Base-by-base conservation (phyloP, 225 moss, liverwort and hornwort genomes). In the Takakia lepidozioides region DNA sequence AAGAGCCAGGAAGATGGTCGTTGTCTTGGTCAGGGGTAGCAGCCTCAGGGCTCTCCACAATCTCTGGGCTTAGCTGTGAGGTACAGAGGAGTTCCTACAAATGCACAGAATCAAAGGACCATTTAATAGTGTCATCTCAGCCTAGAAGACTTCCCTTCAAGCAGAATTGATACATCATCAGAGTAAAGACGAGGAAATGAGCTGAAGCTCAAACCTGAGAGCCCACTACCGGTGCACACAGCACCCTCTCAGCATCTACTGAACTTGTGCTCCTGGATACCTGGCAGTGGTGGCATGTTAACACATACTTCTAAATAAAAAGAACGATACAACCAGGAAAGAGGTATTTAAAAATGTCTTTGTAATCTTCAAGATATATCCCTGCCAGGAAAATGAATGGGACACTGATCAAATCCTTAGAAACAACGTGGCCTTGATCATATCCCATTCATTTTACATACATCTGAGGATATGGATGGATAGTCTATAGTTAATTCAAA, bases 51-150 rank as follows among this genome's bases (percentile, higher is more conserved):
- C 60, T 61, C 43, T 59, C 69, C 45, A 70, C 57, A 46, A 52
- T 63, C 32, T 18, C 59, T 60, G 47, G 53, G 54, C 80, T 74
- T 28, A 67, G 60, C 55, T 74, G 70, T 48, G 80, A 80, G 43
- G 63, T 34, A 41, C 70, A 70, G 7, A 80, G 38, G 10, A 67
- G 74, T 29, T 74, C 74, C 80, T 74, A 53, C 28, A 25, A 60
- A 60, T 20, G 25, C 10, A 11, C 38, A 53, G 11, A 32, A 32
- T 6, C 32, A 32, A 7, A n/a, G n/a, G n/a, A n/a, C n/a, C n/a
- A n/a, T n/a, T n/a, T n/a, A n/a, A n/a, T n/a, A n/a, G n/a, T n/a
- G n/a, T n/a, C n/a, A n/a, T n/a, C n/a, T n/a, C n/a, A n/a, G n/a
- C n/a, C n/a, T n/a, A n/a, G n/a, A n/a, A n/a, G n/a, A n/a, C n/a